A percentile compares a stretch with the other conserved stretches of the same genome.
Evolutionary conservation across 768 basidiomycete species (phyloP).

Genomic region (Lactifluus piperatus): DNA sequence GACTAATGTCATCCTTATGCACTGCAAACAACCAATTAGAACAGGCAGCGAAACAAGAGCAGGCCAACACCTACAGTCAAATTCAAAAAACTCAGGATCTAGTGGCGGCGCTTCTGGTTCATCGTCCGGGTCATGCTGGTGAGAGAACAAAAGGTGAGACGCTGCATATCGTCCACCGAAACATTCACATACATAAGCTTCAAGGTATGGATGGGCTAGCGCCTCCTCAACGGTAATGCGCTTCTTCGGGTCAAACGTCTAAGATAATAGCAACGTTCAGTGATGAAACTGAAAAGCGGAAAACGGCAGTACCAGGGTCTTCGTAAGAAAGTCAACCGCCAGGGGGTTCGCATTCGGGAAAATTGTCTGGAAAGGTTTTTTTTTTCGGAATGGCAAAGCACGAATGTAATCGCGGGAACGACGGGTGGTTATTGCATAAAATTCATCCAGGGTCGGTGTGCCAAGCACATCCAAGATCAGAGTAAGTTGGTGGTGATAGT

Average conservation of each 20-base stretch:
- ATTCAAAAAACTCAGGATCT: constrained; percentile 94
- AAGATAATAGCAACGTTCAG: not conserved
- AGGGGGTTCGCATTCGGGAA: constrained; percentile 88
- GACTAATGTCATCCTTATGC: constrained; percentile 92
- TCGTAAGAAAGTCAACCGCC: constrained; percentile 71
- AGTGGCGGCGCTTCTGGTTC: constrained; percentile 95
- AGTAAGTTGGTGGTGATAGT: constrained; percentile 92
- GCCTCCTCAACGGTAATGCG: constrained; percentile 92
- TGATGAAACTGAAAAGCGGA: not conserved
- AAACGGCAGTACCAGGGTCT: constrained; percentile 53
- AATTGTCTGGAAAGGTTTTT: constrained; percentile 67
- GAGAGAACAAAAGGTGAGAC: not conserved
- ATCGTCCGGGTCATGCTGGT: constrained; percentile 88
- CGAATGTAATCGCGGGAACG: constrained; percentile 93
- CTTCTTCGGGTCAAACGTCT: constrained; percentile 98
- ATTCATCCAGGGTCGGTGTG: constrained; percentile 94
- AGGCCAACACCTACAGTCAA: constrained; percentile 59
- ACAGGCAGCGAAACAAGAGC: not conserved
- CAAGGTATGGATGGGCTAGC: constrained; percentile 88
- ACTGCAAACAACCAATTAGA: constrained; percentile 34
- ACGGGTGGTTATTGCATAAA: constrained; percentile 90
- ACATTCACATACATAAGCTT: constrained; percentile 66
- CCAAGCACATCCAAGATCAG: constrained; percentile 96
- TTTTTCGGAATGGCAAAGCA: constrained; percentile 88
- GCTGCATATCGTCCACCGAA: not conserved